Evolutionary conservation across 768 basidiomycete species (phyloP).

Genomic region (Collybia mongolica): DNA sequence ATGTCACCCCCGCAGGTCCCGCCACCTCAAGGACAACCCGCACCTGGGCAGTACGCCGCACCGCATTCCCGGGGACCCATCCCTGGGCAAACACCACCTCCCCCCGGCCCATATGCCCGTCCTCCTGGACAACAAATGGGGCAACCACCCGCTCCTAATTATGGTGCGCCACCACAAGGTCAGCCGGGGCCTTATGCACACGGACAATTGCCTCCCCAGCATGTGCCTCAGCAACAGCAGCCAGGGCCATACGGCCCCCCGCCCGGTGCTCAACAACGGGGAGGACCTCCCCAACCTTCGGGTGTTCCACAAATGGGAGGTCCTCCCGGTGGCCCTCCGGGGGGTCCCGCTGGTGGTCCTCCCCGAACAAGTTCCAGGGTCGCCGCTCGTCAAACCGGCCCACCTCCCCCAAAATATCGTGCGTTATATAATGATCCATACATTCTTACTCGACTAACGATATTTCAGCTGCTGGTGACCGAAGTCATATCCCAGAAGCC

Average conservation of each 20-base stretch:
- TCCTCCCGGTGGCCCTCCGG: constrained; percentile 23
- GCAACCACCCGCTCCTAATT: constrained; percentile 36
- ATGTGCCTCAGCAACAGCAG: constrained; percentile 18
- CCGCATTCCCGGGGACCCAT: constrained; percentile 40
- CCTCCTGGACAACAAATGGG: constrained; percentile 25
- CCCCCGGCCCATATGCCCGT: constrained; percentile 36
- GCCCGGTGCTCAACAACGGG: constrained; percentile 26
- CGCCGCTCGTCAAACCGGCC: constrained; percentile 23
- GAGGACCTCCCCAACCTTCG: constrained; percentile 19
- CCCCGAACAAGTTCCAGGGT: constrained; percentile 19
- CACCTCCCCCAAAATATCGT: constrained; percentile 46
- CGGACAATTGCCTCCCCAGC: constrained; percentile 13
- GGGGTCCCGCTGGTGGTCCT: constrained; percentile 26
- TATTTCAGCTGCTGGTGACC: constrained; percentile 78
- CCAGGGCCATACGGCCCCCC: constrained; percentile 43
- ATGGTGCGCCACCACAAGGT: constrained; percentile 25
- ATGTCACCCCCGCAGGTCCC: constrained; percentile 48
- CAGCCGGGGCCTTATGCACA: constrained; percentile 27
- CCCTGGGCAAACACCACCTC: constrained; percentile 43
- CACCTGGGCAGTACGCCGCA: constrained; percentile 49
- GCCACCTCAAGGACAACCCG: constrained; percentile 36
- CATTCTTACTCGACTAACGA: constrained; percentile 7
- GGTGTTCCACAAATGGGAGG: constrained; percentile 14
- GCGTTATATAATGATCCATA: constrained; percentile 16
- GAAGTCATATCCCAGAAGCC: constrained; percentile 83